These are phyloP conservation scores for Tylopilus subfusipes DNA, from an alignment of 768 basidiomycete genomes.

Conservation along the genomic window DNA sequence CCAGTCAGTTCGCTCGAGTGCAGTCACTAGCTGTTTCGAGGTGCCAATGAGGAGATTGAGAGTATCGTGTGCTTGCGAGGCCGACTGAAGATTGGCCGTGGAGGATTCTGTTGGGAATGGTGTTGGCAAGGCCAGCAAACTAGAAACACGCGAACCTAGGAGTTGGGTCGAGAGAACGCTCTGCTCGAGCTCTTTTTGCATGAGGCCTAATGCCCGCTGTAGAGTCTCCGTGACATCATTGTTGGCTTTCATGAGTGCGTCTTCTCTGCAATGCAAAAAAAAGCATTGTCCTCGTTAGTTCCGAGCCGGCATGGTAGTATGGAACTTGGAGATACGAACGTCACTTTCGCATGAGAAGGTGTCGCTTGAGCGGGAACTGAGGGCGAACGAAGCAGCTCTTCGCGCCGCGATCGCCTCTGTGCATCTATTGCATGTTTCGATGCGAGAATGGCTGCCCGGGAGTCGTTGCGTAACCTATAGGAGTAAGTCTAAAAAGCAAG, in stretches of 20 bases:
- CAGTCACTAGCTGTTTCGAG: constrained; percentile 81
- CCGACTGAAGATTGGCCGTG: constrained; percentile 68
- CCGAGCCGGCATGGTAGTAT: neutral
- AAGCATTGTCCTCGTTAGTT: neutral
- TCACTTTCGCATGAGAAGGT: constrained; percentile 51
- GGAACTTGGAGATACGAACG: constrained; percentile 41
- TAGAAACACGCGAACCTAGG: constrained; percentile 51
- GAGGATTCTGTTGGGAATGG: constrained; percentile 57
- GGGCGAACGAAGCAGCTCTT: constrained; percentile 63
- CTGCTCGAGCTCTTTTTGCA: constrained; percentile 91
- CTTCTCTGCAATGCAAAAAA: constrained; percentile 51
- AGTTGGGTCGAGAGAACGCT: constrained; percentile 85
- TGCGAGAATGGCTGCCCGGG: constrained; percentile 61
- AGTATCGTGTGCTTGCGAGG: constrained; percentile 73
- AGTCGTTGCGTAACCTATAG: constrained; percentile 55
- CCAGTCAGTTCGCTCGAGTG: constrained; percentile 88
- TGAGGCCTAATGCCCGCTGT: constrained; percentile 75
- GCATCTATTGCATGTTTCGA: constrained; percentile 72
- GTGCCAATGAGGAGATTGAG: constrained; percentile 68
- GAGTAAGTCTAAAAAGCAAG: neutral
- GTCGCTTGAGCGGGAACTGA: constrained; percentile 44
- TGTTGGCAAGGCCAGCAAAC: neutral
- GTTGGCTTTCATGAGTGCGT: constrained; percentile 84
- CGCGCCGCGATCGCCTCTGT: constrained; percentile 52
- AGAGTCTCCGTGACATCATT: constrained; percentile 86